These are phyloP conservation scores for Aspergillus jensenii DNA, from an alignment of 2,329 filamentous ascomycete species.

Conservation along the genomic window DNA sequence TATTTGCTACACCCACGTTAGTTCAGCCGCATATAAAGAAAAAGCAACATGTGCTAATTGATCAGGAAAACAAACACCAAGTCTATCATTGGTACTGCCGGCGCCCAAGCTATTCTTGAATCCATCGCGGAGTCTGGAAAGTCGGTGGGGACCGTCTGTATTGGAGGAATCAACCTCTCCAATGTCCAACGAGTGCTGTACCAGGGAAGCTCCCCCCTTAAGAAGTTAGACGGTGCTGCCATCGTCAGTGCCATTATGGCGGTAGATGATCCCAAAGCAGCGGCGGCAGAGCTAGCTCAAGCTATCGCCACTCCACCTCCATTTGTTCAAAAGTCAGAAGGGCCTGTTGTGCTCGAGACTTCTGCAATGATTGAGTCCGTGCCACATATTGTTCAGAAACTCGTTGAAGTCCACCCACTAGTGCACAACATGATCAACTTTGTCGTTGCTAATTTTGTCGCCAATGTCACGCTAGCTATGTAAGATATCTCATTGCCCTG, in stretches of 20 bases:
- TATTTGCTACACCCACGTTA: slow-evolving; percentile 81
- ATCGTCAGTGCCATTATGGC: slow-evolving; percentile 87
- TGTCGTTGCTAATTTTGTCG: slow-evolving; percentile 92
- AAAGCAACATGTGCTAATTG: slow-evolving; percentile 7
- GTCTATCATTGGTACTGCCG: slow-evolving; percentile 71
- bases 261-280: slow-evolving; percentile 64
- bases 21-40: slow-evolving; percentile 21
- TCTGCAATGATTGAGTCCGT: slow-evolving; percentile 35
- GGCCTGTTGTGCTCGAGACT: slow-evolving; percentile 28
- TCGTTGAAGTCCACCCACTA: slow-evolving; percentile 67
- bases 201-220: slow-evolving; percentile 60
- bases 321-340: slow-evolving; percentile 32
- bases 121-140: slow-evolving; percentile 53
- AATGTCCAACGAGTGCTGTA: slow-evolving; percentile 75
- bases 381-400: slow-evolving; percentile 55
- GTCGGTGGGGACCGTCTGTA: slow-evolving; percentile 65
- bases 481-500: slow-evolving; percentile 22
- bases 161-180: slow-evolving; percentile 78
- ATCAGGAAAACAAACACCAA: slow-evolving; percentile 82
- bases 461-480: slow-evolving; percentile 81
- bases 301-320: slow-evolving; percentile 50
- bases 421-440: slow-evolving; percentile 98
- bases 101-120: slow-evolving; percentile 65
- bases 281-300: slow-evolving; percentile 59
- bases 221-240: slow-evolving; percentile 75